A percentile compares a stretch with the other conserved stretches of the same genome.
Evolutionary conservation across 2,329 filamentous ascomycete genomes (phyloP).

Genomic region (Xylariaceae sp.): DNA sequence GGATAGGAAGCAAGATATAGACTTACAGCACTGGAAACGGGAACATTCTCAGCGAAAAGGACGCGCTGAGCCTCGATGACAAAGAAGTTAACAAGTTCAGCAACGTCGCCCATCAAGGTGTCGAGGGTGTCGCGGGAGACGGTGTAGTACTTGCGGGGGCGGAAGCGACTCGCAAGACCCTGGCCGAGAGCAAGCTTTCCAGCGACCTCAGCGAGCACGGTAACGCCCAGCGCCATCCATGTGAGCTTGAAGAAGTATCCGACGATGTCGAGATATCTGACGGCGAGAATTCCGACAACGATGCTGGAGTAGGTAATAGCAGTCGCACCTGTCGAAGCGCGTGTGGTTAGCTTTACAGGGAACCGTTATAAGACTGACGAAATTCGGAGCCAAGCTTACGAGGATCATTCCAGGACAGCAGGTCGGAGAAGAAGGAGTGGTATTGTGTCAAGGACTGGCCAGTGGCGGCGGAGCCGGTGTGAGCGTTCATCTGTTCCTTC

Average conservation of each 20-base stretch:
- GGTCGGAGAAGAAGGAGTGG: slow-evolving; percentile 64
- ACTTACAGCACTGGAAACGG: slow-evolving; percentile 55
- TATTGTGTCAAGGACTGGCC: slow-evolving; percentile 63
- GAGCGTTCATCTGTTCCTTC: slow-evolving; percentile 51
- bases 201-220: slow-evolving; percentile 54
- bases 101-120: slow-evolving; percentile 55
- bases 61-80: slow-evolving; percentile 65
- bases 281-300: slow-evolving; percentile 55
- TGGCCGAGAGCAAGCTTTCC: slow-evolving; percentile 58
- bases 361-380: neutral
- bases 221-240: slow-evolving; percentile 56
- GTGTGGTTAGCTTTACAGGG: slow-evolving; percentile 22
- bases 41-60: slow-evolving; percentile 62
- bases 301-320: slow-evolving; percentile 57
- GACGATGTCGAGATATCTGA: slow-evolving; percentile 60
- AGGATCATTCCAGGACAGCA: slow-evolving; percentile 65
- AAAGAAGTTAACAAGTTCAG: slow-evolving; percentile 68
- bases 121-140: slow-evolving; percentile 59
- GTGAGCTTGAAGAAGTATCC: slow-evolving; percentile 62
- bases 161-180: slow-evolving; percentile 59
- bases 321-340: slow-evolving; percentile 48
- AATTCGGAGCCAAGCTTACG: slow-evolving; percentile 41
- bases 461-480: slow-evolving; percentile 49
- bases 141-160: slow-evolving; percentile 63
- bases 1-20: too few relatives aligned